Evolutionary conservation across 2,329 filamentous ascomycete genomes (phyloP), one percentile per base, ranked within the genome.

Genomic region (Epichloe elymi): DNA sequence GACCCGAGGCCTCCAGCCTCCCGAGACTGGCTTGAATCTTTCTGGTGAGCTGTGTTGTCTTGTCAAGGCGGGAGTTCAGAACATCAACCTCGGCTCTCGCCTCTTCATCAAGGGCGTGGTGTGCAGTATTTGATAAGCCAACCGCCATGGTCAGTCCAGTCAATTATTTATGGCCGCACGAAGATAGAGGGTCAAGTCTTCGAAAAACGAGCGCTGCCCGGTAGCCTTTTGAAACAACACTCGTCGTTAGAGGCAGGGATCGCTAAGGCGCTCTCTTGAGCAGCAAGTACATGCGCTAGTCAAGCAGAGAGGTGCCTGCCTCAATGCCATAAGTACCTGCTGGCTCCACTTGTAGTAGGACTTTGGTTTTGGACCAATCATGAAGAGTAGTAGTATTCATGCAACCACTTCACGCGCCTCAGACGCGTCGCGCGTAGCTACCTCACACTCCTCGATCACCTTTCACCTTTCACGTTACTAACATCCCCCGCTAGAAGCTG

Each of bases 21-120:
- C 82, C 79, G 58, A 96, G 76, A 48, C 88, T 95, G 30, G 86
- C 85, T 67, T 95, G 86, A 51, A 98, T 96, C 74, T 95, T 95
- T 73, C 93, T 95, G 35, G 89, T 95, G 65, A 97, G 78, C 63
- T 88, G 82, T 54, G 89, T 85, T 59, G 94, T 94, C 76, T 95
- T 97, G 60, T 94, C 88, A 55, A 97, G 80, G 39, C 82, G 75
- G 50, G 81, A 85, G 59, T 83, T 84, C 46, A 86, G 71, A 33
- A 85, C 82, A 57, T 86, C 82, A 50, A 86, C 82, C 65, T 85
- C 82, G 44, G 82, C 82, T 52, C 80, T 74, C 43, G 81, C 79
- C 67, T 85, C 81, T 63, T 85, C 82, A 60, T 85, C 82, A 48
- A 76, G 70, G 35, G 75, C 73, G 43, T 63, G 63, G 60, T 76